Base-by-base conservation (phyloP, 768 basidiomycete genomes). In the Amanita jacksonii region DNA sequence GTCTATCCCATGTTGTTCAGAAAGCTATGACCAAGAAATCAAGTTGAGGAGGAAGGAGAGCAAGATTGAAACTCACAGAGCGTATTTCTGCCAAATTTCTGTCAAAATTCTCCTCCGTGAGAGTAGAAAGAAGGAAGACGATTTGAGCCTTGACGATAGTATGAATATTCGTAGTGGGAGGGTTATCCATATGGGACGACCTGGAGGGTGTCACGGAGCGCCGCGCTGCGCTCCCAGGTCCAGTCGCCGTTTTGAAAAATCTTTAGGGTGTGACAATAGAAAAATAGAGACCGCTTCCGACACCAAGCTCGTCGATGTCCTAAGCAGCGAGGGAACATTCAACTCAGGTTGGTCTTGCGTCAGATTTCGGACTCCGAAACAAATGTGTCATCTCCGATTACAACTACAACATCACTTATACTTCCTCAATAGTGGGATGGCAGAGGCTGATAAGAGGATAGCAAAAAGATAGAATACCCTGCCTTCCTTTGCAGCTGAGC, bases 121-220 rank as follows among this genome's bases (percentile, higher is more conserved):
- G 78, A 20, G 91, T 97, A 22, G 89, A 91, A 52, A 99, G 76
- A 47, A 97, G 75, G 67, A 99, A 98, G 53, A 94, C 92, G 59
- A 99, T 93, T 73, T 99, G 93, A 48, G 93, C 86, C 66, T 87
- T 88, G 68, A 91, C 88, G 63, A 90, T 90, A 60, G 85, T 89
- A 64, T 88, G 81, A 59, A 90, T 87, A 63, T 86, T 87, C 61
- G 82, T 80, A 60, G 73, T 81, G 66, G 82, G 77, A 72, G 83
- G 77, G 61, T 77, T 84, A 70, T 87, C 85, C 85, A 86, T 87
- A 67, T 81, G 76, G 69, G 81, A 80, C 76, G 80, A 79, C 81
- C 83, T 80, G 70, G 74, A 73, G 65, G 77, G 74, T 65, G 78
- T 79, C 74, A 78, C 77, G 73, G 76, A 77, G 67, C 79, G 79